Percentiles rank a stretch among this genome's conserved stretches.
Conservation (phyloP, 768 basidiomycete species). For the Podaxis sp. region DNA sequence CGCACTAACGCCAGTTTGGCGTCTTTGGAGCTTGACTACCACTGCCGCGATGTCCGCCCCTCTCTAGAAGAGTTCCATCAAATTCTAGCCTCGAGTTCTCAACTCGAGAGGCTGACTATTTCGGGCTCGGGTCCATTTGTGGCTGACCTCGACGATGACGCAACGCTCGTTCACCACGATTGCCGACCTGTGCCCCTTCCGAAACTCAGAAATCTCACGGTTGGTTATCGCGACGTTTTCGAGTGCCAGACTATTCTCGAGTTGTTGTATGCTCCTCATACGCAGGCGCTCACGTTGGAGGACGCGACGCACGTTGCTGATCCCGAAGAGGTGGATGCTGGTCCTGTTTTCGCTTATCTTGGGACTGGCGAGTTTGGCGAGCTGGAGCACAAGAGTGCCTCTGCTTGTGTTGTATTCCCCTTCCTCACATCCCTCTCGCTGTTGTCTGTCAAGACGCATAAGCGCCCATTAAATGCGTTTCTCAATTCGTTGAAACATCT, state of each 20-base stretch:
- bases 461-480: conserved; percentile 13
- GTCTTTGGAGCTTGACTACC: conserved; percentile 47
- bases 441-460: conserved; percentile 10
- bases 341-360: conserved; percentile 32
- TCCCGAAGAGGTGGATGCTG: conserved; percentile 35
- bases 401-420: conserved; percentile 10
- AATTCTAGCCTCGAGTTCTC: conserved; percentile 36
- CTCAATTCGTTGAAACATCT: conserved; percentile 6
- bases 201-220: conserved; percentile 29
- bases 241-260: conserved; percentile 36
- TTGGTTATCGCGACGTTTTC: conserved; percentile 40
- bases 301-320: conserved; percentile 40
- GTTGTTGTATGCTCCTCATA: conserved; percentile 35
- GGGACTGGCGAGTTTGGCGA: conserved; percentile 27
- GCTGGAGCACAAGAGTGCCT: conserved; percentile 13
- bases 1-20: conserved; percentile 15
- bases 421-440: not conserved
- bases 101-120: conserved; percentile 39
- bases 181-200: conserved; percentile 31
- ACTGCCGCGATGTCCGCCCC: conserved; percentile 51
- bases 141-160: conserved; percentile 20
- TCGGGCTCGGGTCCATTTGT: conserved; percentile 43
- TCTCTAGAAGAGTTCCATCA: conserved; percentile 36
- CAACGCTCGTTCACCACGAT: conserved; percentile 15
- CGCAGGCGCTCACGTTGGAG: conserved; percentile 35